Base-by-base conservation (phyloP, 129 eudicot genomes). In the Escallonia herrerae region DNA sequence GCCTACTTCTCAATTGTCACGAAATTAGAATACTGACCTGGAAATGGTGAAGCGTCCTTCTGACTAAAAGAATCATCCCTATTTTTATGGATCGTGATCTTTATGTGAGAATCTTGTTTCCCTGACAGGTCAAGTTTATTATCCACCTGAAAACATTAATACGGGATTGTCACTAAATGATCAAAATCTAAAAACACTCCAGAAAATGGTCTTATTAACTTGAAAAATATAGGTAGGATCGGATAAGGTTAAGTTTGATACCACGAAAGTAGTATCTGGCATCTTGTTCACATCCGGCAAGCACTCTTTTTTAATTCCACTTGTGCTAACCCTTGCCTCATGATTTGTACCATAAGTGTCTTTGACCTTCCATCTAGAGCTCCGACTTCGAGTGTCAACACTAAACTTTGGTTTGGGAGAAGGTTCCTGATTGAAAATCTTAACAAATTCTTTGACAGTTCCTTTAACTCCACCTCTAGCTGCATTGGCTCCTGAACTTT, bases 401-500 rank as follows among this genome's bases (percentile, higher is more conserved):
- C 74, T 73, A 50, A 57, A 39, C 65, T 72, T 81, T 42, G 80
- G 15, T 72, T 69, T 82, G 56, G 78, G 79, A 60, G 79, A 65
- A 70, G 73, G 60, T 63, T 81, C 90, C 46, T 78, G 85, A 78
- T 78, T 80, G 64, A 85, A 85, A 6, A 78, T 74, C 77, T 76
- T 81, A 55, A 83, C 81, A 73, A 89, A 89, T 14, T 84, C 90
- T 77, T 78, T 84, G 64, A 91, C 95, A 77, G 80, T 91, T 43
- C 88, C 95, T 44, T 74, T 80, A 69, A 72, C 87, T 63, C 86
- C 78, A 74, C 56, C 66, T 78, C 65, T 76, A 45, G 53, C 58
- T 43, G 37, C 37, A 43, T 52, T 50, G 11, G 71, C 71, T 58
- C 75, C 77, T 63, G 77, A 64, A 63, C 49, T 73, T 22, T 22